Base-by-base conservation (phyloP, 2,329 filamentous ascomycete genomes). In the Atkinsonella texensis region DNA sequence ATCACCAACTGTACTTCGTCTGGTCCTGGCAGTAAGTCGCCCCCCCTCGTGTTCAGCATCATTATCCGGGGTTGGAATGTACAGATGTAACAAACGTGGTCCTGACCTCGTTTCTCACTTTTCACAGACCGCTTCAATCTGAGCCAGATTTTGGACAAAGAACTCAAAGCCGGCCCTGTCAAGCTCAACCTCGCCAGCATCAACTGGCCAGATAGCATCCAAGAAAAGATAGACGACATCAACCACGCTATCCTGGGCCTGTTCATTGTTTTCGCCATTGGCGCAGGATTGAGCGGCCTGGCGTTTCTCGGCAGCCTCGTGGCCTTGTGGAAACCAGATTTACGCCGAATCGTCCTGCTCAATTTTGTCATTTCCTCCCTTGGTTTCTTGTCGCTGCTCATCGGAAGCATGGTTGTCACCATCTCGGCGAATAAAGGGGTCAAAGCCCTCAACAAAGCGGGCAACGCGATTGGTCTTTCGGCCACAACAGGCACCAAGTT, bases 181-280 rank as follows among this genome's bases (percentile, higher is more conserved):
- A 54, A 70, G 51, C 55, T 77, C 56, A 71, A 67, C 51, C 64
- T 76, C 18, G 65, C 66, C 55, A 68, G 73, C 48, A 63, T 79
- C n/a, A 61, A 70, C 53, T 70, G 73, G 59, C 70, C 71, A 13
- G 56, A 68, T 7, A 65, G 64, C 33, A 67, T 80, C 52, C 68
- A 73, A 53, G 62, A 71, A 42, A 69, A 70, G n/a, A 60, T 80
- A 56, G 65, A 75, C 62, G 62, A 68, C n/a, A 64, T 79, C 59
- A 77, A 78, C 59, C 60, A 62, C 15, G 65, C 70, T n/a, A 67
- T 79, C 4, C 61, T 73, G n/a, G 70, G 66, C 28, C 62, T 76
- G 46, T 74, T 75, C 59, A 63, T 75, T 48, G 61, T 80, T 52
- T 78, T 74, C 61, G 68, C 73, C 41, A 55, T 79, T 1, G 69